phyloP scores from a whole-genome alignment of 257 asterid genomes.

The Catharanthus roseus region DNA sequence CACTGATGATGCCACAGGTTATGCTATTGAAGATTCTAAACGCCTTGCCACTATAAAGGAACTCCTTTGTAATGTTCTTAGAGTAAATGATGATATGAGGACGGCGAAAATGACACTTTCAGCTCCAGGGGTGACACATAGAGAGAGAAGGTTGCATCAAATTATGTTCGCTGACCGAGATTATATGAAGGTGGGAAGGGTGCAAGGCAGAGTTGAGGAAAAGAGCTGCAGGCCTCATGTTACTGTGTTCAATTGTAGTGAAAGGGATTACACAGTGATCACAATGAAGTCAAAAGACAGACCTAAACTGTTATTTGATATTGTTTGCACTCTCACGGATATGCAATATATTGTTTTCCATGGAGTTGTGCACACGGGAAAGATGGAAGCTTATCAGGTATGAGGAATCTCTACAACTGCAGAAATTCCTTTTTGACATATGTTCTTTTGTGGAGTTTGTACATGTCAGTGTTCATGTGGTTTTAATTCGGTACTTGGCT shows the following conservation, averaged over 20 bases:
- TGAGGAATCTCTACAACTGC: background rate
- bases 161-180: slow-evolving; percentile 84
- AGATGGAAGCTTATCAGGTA: slow-evolving; percentile 76
- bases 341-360: slow-evolving; percentile 83
- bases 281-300: slow-evolving; percentile 69
- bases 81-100: slow-evolving; percentile 47
- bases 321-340: slow-evolving; percentile 69
- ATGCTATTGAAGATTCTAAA: slow-evolving; percentile 55
- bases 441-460: background rate
- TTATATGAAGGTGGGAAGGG: slow-evolving; percentile 29
- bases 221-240: slow-evolving; percentile 48
- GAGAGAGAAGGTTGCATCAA: slow-evolving; percentile 83
- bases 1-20: slow-evolving; percentile 40
- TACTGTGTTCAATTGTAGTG: slow-evolving; percentile 49
- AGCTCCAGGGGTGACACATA: slow-evolving; percentile 51
- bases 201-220: slow-evolving; percentile 25
- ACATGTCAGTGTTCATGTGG: background rate
- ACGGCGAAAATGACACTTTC: slow-evolving; percentile 61
- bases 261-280: slow-evolving; percentile 66
- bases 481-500: background rate
- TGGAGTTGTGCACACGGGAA: slow-evolving; percentile 69
- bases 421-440: background rate
- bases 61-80: slow-evolving; percentile 53
- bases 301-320: slow-evolving; percentile 79
- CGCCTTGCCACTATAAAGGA: slow-evolving; percentile 49